A percentile compares a stretch with the other conserved stretches of the same genome.
Conservation (phyloP, 148 eudicot genomes). For the Fagopyrum homotropicum region DNA sequence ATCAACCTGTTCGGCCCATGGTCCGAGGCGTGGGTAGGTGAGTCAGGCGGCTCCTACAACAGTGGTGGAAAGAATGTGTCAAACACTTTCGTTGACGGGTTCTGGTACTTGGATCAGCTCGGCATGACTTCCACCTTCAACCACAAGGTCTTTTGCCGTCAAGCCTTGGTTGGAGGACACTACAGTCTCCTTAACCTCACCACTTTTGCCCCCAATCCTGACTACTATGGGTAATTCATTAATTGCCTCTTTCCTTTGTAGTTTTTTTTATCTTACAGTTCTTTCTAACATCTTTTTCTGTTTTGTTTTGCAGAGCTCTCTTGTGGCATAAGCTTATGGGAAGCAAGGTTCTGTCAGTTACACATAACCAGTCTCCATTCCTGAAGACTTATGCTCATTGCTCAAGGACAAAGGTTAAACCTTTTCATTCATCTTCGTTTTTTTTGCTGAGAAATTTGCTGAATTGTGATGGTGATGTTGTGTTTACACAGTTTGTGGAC, state of each 20-base stretch:
- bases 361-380: slow-evolving; percentile 27
- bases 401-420: slow-evolving; percentile 25
- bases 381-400: slow-evolving; percentile 41
- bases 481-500: neutral
- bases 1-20: slow-evolving; percentile 27
- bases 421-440: neutral
- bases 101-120: slow-evolving; percentile 63
- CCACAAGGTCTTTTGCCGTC: slow-evolving; percentile 53
- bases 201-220: slow-evolving; percentile 52
- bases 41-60: slow-evolving; percentile 55
- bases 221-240: slow-evolving; percentile 39
- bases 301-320: slow-evolving; percentile 29
- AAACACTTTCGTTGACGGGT: slow-evolving; percentile 42
- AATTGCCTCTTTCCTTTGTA: neutral
- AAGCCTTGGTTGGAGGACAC: slow-evolving; percentile 55
- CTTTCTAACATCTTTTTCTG: neutral
- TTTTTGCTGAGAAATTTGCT: neutral
- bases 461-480: no score
- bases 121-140: slow-evolving; percentile 49
- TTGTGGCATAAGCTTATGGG: slow-evolving; percentile 61
- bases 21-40: slow-evolving; percentile 51
- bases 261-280: neutral
- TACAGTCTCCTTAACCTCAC: slow-evolving; percentile 52
- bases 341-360: slow-evolving; percentile 22
- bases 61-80: slow-evolving; percentile 51